Conservation (phyloP, 116 monocot species). For the Trichopus zeylanicus region DNA sequence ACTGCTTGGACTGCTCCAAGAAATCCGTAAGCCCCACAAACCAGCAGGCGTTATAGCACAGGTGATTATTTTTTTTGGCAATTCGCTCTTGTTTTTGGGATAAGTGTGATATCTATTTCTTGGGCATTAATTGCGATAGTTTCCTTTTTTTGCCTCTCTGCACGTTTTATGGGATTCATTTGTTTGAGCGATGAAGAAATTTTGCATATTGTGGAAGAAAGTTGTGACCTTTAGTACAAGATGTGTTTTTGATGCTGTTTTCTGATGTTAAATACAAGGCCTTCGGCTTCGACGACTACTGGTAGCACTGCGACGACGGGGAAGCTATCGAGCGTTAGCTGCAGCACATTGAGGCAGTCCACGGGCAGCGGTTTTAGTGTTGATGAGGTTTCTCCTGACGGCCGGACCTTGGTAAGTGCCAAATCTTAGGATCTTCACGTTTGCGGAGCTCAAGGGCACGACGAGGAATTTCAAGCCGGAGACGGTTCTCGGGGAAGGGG, state of each 20-base stretch:
- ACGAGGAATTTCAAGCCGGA: conserved; percentile 66
- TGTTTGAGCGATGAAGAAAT: no score
- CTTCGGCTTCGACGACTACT: conserved; percentile 6
- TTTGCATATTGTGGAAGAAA: no score
- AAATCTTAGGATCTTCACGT: conserved; percentile 45
- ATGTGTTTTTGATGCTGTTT: no score
- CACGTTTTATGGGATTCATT: no score
- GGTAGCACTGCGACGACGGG: conserved; percentile 20
- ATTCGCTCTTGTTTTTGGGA: no score
- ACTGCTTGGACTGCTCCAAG: neutral
- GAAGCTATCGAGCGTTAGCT: conserved; percentile 23
- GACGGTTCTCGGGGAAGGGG: conserved; percentile 60
- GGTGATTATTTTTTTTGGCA: no score
- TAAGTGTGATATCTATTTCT: no score
- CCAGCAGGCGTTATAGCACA: no score
- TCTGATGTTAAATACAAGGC: neutral
- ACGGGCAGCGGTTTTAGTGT: conserved; percentile 5
- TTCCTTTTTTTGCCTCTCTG: no score
- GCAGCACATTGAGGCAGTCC: conserved; percentile 13
- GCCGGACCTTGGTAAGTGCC: conserved; percentile 40
- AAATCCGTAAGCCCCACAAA: neutral
- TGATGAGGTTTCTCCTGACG: conserved; percentile 14
- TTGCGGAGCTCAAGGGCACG: conserved; percentile 49
- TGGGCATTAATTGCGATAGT: no score
- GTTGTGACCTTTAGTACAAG: no score